Base-by-base conservation (phyloP, 1,284 basidiomycete species). In the Trametes polyzona region DNA sequence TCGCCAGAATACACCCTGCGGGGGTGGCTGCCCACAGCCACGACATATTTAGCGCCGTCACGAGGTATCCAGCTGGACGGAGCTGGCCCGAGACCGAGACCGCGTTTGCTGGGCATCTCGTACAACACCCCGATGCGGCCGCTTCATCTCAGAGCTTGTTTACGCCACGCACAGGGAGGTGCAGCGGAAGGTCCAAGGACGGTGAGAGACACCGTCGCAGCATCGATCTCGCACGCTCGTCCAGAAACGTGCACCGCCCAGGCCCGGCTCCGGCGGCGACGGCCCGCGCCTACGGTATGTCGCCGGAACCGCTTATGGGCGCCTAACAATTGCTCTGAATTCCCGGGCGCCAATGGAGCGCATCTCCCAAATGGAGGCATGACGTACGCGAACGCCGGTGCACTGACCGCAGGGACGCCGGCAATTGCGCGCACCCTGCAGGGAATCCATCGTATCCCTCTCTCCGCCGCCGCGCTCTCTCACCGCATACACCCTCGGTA, bases 21-120 rank as follows among this genome's bases (percentile, higher is more conserved):
- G 32, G 40, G 59, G 49, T 27, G 58, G 41, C 42, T 52, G 56
- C 57, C 61, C 61, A 62, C 61, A 44, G 57, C 57, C 61, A 57
- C 60, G 61, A 41, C 46, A 54, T 46, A 46, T 48, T 55, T 56
- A 55, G 52, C 51, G 52, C 58, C 56, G 50, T 57, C 61, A 57
- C 58, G 61, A 53, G 61, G 58, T 19, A 39, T 14, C 37, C 47
- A 54, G 53, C 55, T 60, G 55, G 50, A 58, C 58, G 43, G 58
- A 55, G 40, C 61, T 60, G 21, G 58, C 32, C 58, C 58, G 43
- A 42, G 58, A 49, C 40, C 58, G 52, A 43, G 58, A 48, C 40
- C 61, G 33, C 27, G 12, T 10, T 29, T 51, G 17, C 43, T 41
- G 35, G 40, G 27, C 48, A 42, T 36, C 33, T 33, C 46, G 54